Conservation (phyloP, 2,329 filamentous ascomycete species). For the Periconia sp. region DNA sequence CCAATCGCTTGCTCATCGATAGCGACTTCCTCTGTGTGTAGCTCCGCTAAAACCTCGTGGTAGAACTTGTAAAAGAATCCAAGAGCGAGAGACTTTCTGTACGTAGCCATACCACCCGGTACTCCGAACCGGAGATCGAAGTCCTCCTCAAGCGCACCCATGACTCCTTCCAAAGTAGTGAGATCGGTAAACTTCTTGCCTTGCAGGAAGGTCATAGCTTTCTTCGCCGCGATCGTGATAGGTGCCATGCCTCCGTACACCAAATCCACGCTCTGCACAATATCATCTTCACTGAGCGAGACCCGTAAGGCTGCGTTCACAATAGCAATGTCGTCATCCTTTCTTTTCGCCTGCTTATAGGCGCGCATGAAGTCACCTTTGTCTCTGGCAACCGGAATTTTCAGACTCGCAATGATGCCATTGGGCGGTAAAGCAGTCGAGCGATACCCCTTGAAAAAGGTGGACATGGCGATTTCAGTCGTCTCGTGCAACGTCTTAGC, state of each 20-base stretch:
- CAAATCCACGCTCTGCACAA: slow-evolving; percentile 76
- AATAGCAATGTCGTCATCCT: slow-evolving; percentile 98
- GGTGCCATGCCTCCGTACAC: slow-evolving; percentile 97
- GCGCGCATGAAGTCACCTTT: slow-evolving; percentile 85
- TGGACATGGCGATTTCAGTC: slow-evolving; percentile 85
- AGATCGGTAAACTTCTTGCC: slow-evolving; percentile 83
- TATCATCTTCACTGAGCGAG: slow-evolving; percentile 69
- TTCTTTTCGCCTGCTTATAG: slow-evolving; percentile 96
- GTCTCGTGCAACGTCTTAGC: slow-evolving; percentile 77
- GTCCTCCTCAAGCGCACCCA: slow-evolving; percentile 87
- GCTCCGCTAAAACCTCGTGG: slow-evolving; percentile 76
- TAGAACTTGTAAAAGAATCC: slow-evolving; percentile 98
- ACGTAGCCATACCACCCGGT: slow-evolving; percentile 96
- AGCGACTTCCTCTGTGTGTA: slow-evolving; percentile 60
- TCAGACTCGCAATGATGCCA: slow-evolving; percentile 83
- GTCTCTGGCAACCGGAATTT: slow-evolving; percentile 77
- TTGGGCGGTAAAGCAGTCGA: slow-evolving; percentile 80
- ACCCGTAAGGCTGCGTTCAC: slow-evolving; percentile 87
- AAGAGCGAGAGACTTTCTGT: slow-evolving; percentile 86
- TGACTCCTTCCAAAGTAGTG: slow-evolving; percentile 83
- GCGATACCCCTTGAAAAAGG: slow-evolving; percentile 93
- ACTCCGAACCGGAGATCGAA: slow-evolving; percentile 91
- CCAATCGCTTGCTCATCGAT: slow-evolving; percentile 76
- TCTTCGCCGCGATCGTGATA: slow-evolving; percentile 84
- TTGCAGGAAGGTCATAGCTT: slow-evolving; percentile 73